A percentile compares a stretch with the other conserved stretches of the same genome.
phyloP scores from a whole-genome alignment of 1,284 basidiomycete species.

The Boletus sp. region DNA sequence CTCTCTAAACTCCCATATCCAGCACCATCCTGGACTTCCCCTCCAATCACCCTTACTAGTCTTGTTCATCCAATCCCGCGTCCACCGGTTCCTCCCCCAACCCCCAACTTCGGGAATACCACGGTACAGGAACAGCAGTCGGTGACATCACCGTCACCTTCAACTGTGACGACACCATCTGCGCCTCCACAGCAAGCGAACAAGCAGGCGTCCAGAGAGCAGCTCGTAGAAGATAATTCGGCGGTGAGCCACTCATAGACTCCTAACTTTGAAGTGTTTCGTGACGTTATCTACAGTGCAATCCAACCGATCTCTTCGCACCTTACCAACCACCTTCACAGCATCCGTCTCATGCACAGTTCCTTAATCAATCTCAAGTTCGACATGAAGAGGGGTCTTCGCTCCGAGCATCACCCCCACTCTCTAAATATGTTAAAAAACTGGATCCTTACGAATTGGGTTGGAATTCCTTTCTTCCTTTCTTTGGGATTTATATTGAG shows the following conservation, averaged over 20 bases:
- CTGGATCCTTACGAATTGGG: slow-evolving; percentile 39
- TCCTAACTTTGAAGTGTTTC: not conserved
- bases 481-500: not conserved
- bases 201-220: not conserved
- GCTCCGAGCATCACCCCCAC: not conserved
- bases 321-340: slow-evolving; percentile 35
- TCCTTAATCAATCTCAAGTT: slow-evolving; percentile 3
- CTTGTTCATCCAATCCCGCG: slow-evolving; percentile 34
- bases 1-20: slow-evolving; percentile 36
- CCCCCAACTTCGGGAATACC: not conserved
- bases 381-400: not conserved
- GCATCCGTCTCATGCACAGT: slow-evolving; percentile 22
- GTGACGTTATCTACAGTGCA: not conserved
- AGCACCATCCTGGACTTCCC: slow-evolving; percentile 28
- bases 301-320: slow-evolving; percentile 24
- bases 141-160: not conserved
- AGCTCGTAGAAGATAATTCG: not conserved
- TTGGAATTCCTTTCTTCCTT: not conserved
- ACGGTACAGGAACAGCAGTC: not conserved
- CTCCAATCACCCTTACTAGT: slow-evolving; percentile 22
- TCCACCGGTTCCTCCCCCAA: slow-evolving; percentile 6
- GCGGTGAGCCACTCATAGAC: slow-evolving; percentile 7
- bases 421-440: slow-evolving; percentile 29
- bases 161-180: not conserved
- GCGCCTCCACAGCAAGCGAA: not conserved